phyloP scores from a whole-genome alignment of 2,329 filamentous ascomycete species.

The Teratosphaeria zuluensis region DNA sequence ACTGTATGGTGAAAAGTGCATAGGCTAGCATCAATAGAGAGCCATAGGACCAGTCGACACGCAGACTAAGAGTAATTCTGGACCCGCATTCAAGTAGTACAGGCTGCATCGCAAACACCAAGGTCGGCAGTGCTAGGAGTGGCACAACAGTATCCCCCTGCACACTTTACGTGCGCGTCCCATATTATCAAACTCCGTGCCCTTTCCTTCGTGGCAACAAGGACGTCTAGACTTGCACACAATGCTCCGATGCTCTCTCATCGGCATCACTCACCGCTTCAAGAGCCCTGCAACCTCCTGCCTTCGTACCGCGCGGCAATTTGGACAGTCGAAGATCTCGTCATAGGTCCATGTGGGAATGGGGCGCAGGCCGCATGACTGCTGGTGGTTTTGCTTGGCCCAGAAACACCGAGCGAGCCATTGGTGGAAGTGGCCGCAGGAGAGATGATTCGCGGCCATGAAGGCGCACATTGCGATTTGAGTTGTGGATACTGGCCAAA shows the following conservation, averaged over 20 bases:
- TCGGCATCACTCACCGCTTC: background rate
- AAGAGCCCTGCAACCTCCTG: background rate
- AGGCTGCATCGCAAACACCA: too few species aligned
- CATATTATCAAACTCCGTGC: too few species aligned
- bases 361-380: constrained; percentile 3
- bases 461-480: constrained; percentile 8
- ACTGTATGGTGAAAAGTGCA: background rate
- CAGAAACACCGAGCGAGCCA: constrained; percentile 10
- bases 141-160: too few species aligned
- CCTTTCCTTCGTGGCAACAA: too few species aligned
- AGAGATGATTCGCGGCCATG: constrained; percentile 8
- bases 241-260: too few species aligned
- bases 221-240: too few species aligned
- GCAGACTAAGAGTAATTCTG: too few species aligned
- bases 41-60: too few species aligned
- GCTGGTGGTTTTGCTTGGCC: constrained; percentile 2
- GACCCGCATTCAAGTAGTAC: too few species aligned
- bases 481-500: background rate
- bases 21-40: background rate
- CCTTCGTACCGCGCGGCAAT: background rate
- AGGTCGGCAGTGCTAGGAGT: too few species aligned
- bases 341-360: constrained; percentile 6
- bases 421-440: constrained; percentile 9
- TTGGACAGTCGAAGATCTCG: constrained; percentile 1
- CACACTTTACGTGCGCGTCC: too few species aligned